A percentile compares a stretch with the other conserved stretches of the same genome.
Evolutionary conservation across 805 yeast genomes (phyloP).

Genomic region (Ogataea dorogensis): DNA sequence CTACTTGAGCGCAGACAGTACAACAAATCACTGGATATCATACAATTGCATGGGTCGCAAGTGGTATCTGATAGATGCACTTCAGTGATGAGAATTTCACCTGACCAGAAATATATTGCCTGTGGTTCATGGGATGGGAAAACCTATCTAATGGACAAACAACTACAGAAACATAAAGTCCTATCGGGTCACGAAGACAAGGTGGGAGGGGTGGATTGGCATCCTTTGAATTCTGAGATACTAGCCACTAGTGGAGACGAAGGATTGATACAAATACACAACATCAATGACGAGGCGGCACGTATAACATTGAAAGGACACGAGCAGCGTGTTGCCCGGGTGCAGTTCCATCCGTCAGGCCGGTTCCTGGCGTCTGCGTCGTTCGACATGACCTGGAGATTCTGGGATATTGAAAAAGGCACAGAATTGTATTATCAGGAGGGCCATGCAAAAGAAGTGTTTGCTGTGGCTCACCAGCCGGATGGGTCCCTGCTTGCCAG

Average conservation of each 20-base stretch:
- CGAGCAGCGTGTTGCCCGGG: constrained; percentile 54
- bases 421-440: constrained; percentile 67
- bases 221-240: constrained; percentile 17
- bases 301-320: constrained; percentile 38
- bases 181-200: constrained; percentile 60
- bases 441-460: constrained; percentile 79
- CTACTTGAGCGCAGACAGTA: constrained; percentile 17
- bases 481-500: constrained; percentile 78
- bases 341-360: constrained; percentile 66
- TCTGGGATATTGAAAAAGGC: constrained; percentile 68
- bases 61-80: constrained; percentile 67
- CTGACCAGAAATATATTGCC: constrained; percentile 42
- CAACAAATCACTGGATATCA: constrained; percentile 28
- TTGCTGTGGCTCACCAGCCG: constrained; percentile 57
- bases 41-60: constrained; percentile 64
- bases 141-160: constrained; percentile 47
- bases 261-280: constrained; percentile 31
- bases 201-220: constrained; percentile 71
- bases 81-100: constrained; percentile 52
- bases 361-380: constrained; percentile 66
- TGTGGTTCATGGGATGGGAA: constrained; percentile 86
- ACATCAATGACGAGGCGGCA: constrained; percentile 7
- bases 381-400: constrained; percentile 81
- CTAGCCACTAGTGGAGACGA: constrained; percentile 48
- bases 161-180: constrained; percentile 33